Conservation (phyloP, 2,329 filamentous ascomycete species). For the Penicillium frequentans region DNA sequence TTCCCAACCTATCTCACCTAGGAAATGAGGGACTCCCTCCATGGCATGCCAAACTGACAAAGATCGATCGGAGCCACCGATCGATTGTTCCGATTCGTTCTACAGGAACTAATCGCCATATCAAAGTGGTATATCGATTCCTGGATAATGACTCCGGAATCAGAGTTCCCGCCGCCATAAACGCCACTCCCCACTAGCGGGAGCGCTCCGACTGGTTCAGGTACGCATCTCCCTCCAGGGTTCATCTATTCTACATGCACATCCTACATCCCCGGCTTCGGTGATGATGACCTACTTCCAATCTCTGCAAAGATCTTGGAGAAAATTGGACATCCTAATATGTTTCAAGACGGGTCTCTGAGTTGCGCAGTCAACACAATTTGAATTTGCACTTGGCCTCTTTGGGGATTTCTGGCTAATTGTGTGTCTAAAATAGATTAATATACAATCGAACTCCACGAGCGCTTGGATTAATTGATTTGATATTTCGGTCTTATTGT, state of each 20-base stretch:
- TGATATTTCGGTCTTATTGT: not conserved
- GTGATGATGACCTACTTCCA: slow-evolving; percentile 19
- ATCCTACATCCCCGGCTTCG: slow-evolving; percentile 3
- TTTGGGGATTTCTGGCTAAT: not conserved
- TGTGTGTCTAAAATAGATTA: not conserved
- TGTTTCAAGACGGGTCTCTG: slow-evolving; percentile 29
- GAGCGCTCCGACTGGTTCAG: slow-evolving; percentile 12
- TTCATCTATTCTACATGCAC: not conserved
- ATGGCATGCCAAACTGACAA: not conserved
- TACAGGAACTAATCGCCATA: not conserved
- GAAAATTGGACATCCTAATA: slow-evolving; percentile 18
- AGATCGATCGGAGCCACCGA: not conserved
- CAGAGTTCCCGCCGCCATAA: slow-evolving; percentile 1
- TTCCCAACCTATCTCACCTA: not conserved
- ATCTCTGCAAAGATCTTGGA: slow-evolving; percentile 15
- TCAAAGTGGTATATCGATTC: not conserved
- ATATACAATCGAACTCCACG: not conserved
- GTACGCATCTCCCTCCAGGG: slow-evolving; percentile 6
- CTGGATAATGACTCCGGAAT: not conserved
- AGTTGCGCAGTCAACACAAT: slow-evolving; percentile 3
- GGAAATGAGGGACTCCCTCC: not conserved
- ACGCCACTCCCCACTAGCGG: slow-evolving; percentile 6
- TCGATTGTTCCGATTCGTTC: not conserved
- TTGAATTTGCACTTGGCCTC: not conserved
- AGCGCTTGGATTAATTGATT: not conserved